Conservation (phyloP, 257 asterid genomes). For the Solanum ossicruentum region DNA sequence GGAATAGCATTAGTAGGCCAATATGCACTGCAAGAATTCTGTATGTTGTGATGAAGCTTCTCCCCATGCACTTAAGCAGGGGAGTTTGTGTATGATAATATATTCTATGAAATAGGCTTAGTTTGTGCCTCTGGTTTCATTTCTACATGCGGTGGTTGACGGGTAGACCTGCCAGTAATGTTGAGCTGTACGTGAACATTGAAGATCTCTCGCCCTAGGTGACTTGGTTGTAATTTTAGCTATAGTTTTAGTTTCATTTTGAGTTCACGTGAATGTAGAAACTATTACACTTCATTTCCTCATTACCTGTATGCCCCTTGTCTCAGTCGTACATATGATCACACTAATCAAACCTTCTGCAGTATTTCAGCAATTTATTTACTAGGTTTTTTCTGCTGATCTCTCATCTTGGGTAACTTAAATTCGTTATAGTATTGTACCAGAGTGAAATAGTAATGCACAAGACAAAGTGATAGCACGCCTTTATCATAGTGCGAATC, state of each 20-base stretch:
- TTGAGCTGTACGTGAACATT: neutral
- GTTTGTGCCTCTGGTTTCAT: neutral
- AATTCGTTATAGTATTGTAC: neutral
- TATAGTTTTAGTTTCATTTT: neutral
- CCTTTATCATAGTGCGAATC: neutral
- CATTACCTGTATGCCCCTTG: neutral
- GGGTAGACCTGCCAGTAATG: neutral
- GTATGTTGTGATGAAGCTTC: neutral
- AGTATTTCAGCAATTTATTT: no score
- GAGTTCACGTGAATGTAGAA: neutral
- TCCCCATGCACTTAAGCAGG: neutral
- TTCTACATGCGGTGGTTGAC: neutral
- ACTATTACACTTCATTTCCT: neutral
- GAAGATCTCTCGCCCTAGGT: neutral
- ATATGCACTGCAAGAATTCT: neutral
- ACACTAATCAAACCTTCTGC: no score
- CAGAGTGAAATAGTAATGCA: neutral
- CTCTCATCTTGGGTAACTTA: neutral
- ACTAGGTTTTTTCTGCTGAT: no score
- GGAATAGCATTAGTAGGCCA: neutral
- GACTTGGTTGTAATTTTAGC: neutral
- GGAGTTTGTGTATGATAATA: neutral
- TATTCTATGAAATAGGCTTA: neutral
- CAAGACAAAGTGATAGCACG: neutral
- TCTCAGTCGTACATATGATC: neutral